phyloP scores from a whole-genome alignment of 2,329 filamentous ascomycete genomes.

The Aspergillus caelatus region DNA sequence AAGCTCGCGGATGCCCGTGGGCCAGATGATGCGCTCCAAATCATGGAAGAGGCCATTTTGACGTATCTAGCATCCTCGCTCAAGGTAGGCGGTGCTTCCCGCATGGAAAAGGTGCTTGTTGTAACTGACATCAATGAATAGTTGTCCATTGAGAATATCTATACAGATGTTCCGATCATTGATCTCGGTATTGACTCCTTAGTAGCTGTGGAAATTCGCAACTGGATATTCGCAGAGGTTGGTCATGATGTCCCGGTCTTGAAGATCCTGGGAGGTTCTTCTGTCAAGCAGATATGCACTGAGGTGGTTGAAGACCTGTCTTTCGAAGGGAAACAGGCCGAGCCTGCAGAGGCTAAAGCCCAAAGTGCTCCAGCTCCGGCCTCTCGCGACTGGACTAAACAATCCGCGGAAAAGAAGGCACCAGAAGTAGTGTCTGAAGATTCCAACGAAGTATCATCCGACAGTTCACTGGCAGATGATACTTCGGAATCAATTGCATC shows the following conservation, averaged over 20 bases:
- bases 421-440: not conserved
- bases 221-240: conserved; percentile 19
- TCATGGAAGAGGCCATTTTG: conserved; percentile 10
- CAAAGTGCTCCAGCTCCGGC: conserved; percentile 9
- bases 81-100: not conserved
- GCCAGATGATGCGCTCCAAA: conserved; percentile 10
- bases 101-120: too few species aligned
- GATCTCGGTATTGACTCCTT: conserved; percentile 23
- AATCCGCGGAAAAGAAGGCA: conserved; percentile 2
- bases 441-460: conserved; percentile 4
- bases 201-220: conserved; percentile 22
- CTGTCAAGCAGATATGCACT: conserved; percentile 4
- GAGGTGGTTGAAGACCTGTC: conserved; percentile 10
- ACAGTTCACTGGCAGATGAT: conserved; percentile 7
- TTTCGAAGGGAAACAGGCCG: conserved; percentile 1
- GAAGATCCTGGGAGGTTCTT: conserved; percentile 56
- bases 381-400: conserved; percentile 8
- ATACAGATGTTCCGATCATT: conserved; percentile 8
- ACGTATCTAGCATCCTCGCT: conserved; percentile 5
- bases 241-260: conserved; percentile 40
- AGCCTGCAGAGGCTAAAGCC: conserved; percentile 1
- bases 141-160: conserved; percentile 7
- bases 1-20: conserved; percentile 10
- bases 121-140: not conserved
- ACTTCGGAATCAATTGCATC: conserved; percentile 4